Conservation (phyloP, 306 rosid species). For the Lupinus albus region DNA sequence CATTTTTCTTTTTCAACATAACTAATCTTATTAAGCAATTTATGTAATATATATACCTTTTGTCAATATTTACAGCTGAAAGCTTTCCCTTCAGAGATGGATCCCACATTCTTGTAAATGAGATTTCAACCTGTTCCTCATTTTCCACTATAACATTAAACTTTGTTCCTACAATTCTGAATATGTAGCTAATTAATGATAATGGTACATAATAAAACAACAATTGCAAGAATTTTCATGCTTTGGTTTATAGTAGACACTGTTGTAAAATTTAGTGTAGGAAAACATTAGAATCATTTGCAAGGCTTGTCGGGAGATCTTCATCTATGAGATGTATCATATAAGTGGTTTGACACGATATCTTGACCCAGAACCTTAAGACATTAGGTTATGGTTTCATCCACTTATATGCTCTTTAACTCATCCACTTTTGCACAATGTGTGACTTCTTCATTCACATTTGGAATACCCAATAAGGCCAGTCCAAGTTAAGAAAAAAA, state of each 20-base stretch:
- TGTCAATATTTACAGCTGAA: constrained; percentile 78
- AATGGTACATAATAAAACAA: neutral
- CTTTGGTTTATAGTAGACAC: neutral
- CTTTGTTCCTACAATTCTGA: constrained; percentile 68
- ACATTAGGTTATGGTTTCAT: too few relatives aligned
- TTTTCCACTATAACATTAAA: constrained; percentile 55
- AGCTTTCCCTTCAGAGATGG: constrained; percentile 65
- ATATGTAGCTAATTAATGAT: constrained; percentile 6
- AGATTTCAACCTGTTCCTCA: constrained; percentile 80
- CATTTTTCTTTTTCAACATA: constrained; percentile 1
- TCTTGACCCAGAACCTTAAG: too few relatives aligned
- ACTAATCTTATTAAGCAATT: constrained; percentile 18
- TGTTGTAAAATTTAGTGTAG: neutral
- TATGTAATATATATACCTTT: constrained; percentile 55
- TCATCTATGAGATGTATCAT: too few relatives aligned
- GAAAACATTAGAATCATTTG: too few relatives aligned
- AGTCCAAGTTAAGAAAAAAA: neutral
- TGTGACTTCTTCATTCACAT: too few relatives aligned
- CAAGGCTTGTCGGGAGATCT: too few relatives aligned
- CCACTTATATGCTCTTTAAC: too few relatives aligned
- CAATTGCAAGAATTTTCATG: neutral
- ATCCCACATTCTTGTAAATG: constrained; percentile 80
- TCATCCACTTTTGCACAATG: too few relatives aligned
- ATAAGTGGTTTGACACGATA: too few relatives aligned
- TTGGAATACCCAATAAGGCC: too few relatives aligned